Evolutionary conservation across 169 alveolate species (phyloP), one percentile per base, ranked within the genome.

Genomic region (Sarcocystis neurona): DNA sequence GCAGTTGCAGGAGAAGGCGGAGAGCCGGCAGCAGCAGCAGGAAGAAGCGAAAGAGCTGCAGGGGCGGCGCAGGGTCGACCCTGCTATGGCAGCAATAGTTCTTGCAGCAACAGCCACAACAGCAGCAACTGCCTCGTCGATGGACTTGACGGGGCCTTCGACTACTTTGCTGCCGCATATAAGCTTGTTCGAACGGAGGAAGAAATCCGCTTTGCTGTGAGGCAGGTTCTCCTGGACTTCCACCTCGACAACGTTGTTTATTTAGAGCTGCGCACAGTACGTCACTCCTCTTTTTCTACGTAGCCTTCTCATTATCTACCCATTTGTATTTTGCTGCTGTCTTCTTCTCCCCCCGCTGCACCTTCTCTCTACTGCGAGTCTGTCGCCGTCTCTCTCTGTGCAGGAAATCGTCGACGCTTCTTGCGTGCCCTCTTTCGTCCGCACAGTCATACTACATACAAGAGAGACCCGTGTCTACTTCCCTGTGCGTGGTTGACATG

Each of bases 241-340:
- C 60, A 50, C 58, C 34, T 18, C 5, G 87, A 79, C n/a, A 79
- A 79, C 44, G 87, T 79, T 39, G 87, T 79, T 23, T 79, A 79
- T 34, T 50, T 79, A 2, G 87, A 79, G 43, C 50, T 79, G 50
- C 44, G 87, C 43, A 44, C 87, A 8, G 87, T 79, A 79, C 15
- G 87, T 27, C n/a, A n/a, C n/a, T n/a, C n/a, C n/a, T n/a, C n/a
- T n/a, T n/a, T n/a, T n/a, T n/a, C n/a, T n/a, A n/a, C n/a, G n/a
- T n/a, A n/a, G n/a, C n/a, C n/a, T n/a, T n/a, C n/a, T n/a, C n/a
- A n/a, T n/a, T n/a, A n/a, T n/a, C n/a, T n/a, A n/a, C n/a, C n/a
- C n/a, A n/a, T n/a, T n/a, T n/a, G n/a, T n/a, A n/a, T n/a, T n/a
- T n/a, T n/a, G n/a, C n/a, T n/a, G n/a, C n/a, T n/a, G n/a, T n/a